A percentile compares a stretch with the other conserved stretches of the same genome.
Evolutionary conservation across 305 asterid genomes (phyloP).

Genomic region (Fraxinus xanthoxyloides): DNA sequence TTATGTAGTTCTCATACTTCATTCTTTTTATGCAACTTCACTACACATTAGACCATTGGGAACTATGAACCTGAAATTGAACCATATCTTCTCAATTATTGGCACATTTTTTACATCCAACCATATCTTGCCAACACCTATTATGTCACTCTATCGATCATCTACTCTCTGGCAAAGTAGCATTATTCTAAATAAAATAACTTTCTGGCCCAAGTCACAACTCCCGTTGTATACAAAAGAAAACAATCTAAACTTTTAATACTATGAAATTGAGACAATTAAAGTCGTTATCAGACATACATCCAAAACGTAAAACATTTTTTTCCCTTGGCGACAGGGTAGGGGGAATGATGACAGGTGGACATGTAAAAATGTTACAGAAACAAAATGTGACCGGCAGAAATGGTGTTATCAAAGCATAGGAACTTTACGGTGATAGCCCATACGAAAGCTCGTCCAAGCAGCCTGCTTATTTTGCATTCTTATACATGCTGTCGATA

Average conservation of each 20-base stretch:
- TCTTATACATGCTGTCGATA: constrained; percentile 75
- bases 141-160: too few species aligned
- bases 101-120: too few species aligned
- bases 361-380: neutral
- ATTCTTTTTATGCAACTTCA: neutral
- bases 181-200: neutral
- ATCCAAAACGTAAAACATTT: neutral
- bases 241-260: neutral
- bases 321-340: neutral
- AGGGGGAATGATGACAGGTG: neutral
- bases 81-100: neutral
- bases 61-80: neutral
- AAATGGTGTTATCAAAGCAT: neutral
- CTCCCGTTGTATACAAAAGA: neutral
- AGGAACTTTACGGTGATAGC: too few species aligned
- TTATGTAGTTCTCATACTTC: neutral
- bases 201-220: neutral
- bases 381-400: neutral
- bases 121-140: too few species aligned
- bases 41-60: neutral
- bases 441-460: neutral
- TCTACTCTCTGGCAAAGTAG: too few species aligned
- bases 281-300: neutral
- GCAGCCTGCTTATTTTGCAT: constrained; percentile 45
- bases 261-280: neutral